Evolutionary conservation across 1,284 basidiomycete species (phyloP), one percentile per base, ranked within the genome.

Genomic region (Abortiporus biennis): DNA sequence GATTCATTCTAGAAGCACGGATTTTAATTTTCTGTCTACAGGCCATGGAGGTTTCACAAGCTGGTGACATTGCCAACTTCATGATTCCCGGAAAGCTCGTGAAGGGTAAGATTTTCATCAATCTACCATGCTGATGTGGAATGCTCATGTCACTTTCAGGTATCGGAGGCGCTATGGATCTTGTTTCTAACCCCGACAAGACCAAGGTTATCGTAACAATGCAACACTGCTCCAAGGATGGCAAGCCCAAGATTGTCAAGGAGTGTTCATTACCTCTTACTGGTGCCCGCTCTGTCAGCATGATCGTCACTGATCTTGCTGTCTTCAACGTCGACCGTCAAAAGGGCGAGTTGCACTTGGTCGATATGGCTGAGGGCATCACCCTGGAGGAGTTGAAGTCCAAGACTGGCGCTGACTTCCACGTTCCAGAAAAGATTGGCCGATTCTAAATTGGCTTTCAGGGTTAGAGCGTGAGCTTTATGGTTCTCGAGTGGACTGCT

Each of bases 21-120:
- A 29, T 29, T 11, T 22, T 4, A 15, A 9, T 36, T 21, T 11
- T n/a, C 16, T 16, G 2, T 17, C 42, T 29, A 6, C 45, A 87
- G 85, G 91, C 93, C 2, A 91, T 97, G 81, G 81, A 96, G 72
- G 92, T 96, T 33, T 90, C 89, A 1, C 80, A 87, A 52, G 80
- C 81, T 29, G 93, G 93, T 49, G 92, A 96, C 57, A 83, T 96
- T 45, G 92, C 93, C 37, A 97, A 96, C 71, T 97, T 89, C 63
- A 96, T 95, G 91, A 91, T 96, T 55, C 92, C 92, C n/a, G 89
- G 90, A 22, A 92, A 93, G 66, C 76, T 92, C 57, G 78, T 92
- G 40, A 91, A 89, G 72, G 86, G 85, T 76, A 49, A 27, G 62
- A 54, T 23, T 23, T 27, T 12, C n/a, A 21, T 13, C n/a, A 24